Percentiles rank a stretch among this genome's conserved stretches.
These are phyloP conservation scores for Chytriomyces confervae DNA, from an alignment of 192 early-diverging fungal genomes.

Conservation along the genomic window DNA sequence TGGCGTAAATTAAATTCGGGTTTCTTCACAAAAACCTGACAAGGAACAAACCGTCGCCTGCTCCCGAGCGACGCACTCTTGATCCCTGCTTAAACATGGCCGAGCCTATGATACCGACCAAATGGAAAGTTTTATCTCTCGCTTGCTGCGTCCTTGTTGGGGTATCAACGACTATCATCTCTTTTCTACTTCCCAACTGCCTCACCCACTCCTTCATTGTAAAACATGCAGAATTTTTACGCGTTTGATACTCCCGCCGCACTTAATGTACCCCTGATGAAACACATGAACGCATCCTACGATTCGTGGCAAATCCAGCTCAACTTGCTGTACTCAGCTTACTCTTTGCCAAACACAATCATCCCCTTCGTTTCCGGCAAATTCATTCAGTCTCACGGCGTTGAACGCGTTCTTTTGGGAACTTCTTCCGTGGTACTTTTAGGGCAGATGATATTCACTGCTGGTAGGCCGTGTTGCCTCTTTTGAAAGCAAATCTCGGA, in stretches of 20 bases:
- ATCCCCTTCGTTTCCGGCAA: conserved; percentile 64
- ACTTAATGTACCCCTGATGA: conserved; percentile 55
- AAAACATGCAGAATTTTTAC: not conserved
- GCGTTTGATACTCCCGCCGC: conserved; percentile 59
- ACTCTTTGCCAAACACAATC: conserved; percentile 69
- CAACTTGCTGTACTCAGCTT: conserved; percentile 65
- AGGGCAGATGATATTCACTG: conserved; percentile 55
- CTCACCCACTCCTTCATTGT: too few relatives aligned
- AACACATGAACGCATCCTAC: conserved; percentile 47
- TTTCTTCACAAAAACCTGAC: not conserved
- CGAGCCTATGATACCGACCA: not conserved
- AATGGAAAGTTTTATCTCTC: conserved; percentile 19
- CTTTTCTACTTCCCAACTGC: too few relatives aligned
- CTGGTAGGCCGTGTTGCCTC: not conserved
- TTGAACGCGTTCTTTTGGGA: conserved; percentile 37
- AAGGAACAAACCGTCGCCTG: too few relatives aligned
- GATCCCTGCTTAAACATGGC: too few relatives aligned
- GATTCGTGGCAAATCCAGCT: conserved; percentile 55
- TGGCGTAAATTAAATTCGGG: not conserved
- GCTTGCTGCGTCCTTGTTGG: conserved; percentile 11
- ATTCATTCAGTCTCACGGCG: conserved; percentile 42
- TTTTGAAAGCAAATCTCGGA: not conserved
- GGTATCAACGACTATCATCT: not conserved
- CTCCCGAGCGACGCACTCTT: too few relatives aligned
- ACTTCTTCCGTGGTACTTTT: conserved; percentile 44